Conservation (phyloP, 108 stramenopile species). For the Pelagomonas calceolata region DNA sequence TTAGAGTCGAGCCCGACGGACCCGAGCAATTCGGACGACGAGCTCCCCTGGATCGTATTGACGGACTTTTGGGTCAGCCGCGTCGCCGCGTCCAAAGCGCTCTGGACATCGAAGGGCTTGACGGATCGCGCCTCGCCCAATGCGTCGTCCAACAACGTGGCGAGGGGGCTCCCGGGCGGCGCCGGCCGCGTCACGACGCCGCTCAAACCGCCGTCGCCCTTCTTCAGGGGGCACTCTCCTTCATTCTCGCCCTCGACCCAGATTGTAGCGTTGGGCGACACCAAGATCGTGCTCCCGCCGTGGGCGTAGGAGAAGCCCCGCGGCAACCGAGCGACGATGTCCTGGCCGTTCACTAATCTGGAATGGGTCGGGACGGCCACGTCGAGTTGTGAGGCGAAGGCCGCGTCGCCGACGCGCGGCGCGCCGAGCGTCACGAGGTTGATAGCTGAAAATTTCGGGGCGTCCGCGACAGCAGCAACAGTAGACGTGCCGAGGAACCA, state of each 20-base stretch:
- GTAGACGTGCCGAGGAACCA: background rate
- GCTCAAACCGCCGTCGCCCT: background rate
- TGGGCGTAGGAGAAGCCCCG: constrained; percentile 13
- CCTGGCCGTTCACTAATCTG: constrained; percentile 65
- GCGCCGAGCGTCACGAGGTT: constrained; percentile 48
- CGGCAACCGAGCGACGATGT: constrained; percentile 68
- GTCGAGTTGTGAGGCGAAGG: constrained; percentile 31
- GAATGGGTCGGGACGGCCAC: constrained; percentile 48
- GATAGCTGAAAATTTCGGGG: background rate
- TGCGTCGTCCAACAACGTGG: background rate
- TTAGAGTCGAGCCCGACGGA: background rate
- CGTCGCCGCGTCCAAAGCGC: too few species aligned
- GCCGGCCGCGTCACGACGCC: background rate
- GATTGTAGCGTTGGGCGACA: background rate
- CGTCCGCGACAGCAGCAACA: background rate
- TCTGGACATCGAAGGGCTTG: too few species aligned
- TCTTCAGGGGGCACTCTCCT: background rate
- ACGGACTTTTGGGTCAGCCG: background rate
- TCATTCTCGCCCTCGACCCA: background rate
- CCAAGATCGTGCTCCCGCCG: background rate
- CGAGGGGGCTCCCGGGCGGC: background rate
- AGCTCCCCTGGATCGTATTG: background rate
- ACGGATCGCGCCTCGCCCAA: background rate
- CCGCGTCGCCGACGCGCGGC: constrained; percentile 65
- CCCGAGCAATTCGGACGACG: background rate